Evolutionary conservation across 805 yeast species (phyloP).

Genomic region (Torulaspora quercuum): DNA sequence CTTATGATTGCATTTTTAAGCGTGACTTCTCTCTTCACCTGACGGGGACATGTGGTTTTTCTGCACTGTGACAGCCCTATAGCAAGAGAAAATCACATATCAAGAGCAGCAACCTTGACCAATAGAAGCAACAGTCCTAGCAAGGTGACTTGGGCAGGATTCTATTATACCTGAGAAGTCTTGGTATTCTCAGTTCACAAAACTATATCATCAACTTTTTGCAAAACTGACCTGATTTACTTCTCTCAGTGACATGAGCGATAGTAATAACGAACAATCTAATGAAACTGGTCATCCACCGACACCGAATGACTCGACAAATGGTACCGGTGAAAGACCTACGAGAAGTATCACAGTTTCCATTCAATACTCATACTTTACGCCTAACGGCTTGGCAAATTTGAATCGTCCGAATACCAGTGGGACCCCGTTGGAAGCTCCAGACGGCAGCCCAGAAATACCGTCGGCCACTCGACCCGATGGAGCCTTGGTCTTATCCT

Average conservation of each 20-base stretch:
- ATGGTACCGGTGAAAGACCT: slow-evolving; percentile 7
- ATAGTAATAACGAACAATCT: slow-evolving; percentile 10
- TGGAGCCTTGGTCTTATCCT: slow-evolving; percentile 59
- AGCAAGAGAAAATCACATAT: too few relatives aligned
- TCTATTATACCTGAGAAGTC: too few relatives aligned
- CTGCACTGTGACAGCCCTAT: too few relatives aligned
- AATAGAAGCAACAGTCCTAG: too few relatives aligned
- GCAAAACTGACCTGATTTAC: too few relatives aligned
- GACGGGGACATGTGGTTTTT: too few relatives aligned
- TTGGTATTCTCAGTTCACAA: too few relatives aligned
- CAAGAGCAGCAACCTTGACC: too few relatives aligned
- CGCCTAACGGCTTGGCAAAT: slow-evolving; percentile 17
- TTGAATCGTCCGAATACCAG: slow-evolving; percentile 6
- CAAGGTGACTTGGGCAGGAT: not conserved
- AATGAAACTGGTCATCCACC: slow-evolving; percentile 12
- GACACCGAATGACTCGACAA: slow-evolving; percentile 3
- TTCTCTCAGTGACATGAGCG: slow-evolving; percentile 8
- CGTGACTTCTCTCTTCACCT: too few relatives aligned
- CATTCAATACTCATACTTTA: slow-evolving; percentile 31
- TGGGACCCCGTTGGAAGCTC: slow-evolving; percentile 3
- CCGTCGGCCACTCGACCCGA: slow-evolving; percentile 17
- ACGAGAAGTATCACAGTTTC: slow-evolving; percentile 33
- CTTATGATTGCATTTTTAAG: too few relatives aligned
- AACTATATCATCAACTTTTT: too few relatives aligned
- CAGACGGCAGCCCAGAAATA: slow-evolving; percentile 37